phyloP scores from a whole-genome alignment of 2,329 filamentous ascomycete genomes.

The Monilinia fructigena region DNA sequence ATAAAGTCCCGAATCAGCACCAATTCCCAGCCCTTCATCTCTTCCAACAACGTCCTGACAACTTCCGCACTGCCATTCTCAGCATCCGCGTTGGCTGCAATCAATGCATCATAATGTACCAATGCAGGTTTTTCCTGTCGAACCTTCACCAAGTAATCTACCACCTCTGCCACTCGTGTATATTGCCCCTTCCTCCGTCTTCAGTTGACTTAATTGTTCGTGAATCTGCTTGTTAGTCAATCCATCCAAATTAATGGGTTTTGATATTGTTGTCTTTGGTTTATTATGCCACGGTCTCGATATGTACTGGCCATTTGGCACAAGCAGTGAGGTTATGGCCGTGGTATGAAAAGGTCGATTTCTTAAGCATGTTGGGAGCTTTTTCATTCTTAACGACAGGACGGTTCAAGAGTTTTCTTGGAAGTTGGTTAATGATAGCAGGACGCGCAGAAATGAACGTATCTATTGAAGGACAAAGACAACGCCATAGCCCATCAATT shows the following conservation, averaged over 20 bases:
- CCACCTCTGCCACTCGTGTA: conserved; percentile 46
- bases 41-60: conserved; percentile 63
- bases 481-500: conserved; percentile 62
- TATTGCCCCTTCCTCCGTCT: conserved; percentile 43
- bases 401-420: conserved; percentile 18
- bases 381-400: not conserved
- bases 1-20: conserved; percentile 65
- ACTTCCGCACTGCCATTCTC: conserved; percentile 63
- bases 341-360: conserved; percentile 11
- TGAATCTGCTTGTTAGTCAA: conserved; percentile 43
- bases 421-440: not conserved
- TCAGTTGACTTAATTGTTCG: conserved; percentile 47
- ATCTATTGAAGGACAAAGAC: conserved; percentile 58
- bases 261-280: not conserved
- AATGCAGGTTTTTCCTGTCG: conserved; percentile 55
- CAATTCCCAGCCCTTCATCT: conserved; percentile 66
- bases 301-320: not conserved
- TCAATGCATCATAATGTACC: conserved; percentile 70
- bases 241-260: not conserved
- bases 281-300: not conserved
- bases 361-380: conserved; percentile 9
- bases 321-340: not conserved
- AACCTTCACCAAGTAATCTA: conserved; percentile 58
- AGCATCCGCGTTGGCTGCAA: conserved; percentile 67
- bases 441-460: conserved; percentile 31